Evolutionary conservation across 2,329 filamentous ascomycete genomes (phyloP).

Genomic region (Zopfia rhizophila): DNA sequence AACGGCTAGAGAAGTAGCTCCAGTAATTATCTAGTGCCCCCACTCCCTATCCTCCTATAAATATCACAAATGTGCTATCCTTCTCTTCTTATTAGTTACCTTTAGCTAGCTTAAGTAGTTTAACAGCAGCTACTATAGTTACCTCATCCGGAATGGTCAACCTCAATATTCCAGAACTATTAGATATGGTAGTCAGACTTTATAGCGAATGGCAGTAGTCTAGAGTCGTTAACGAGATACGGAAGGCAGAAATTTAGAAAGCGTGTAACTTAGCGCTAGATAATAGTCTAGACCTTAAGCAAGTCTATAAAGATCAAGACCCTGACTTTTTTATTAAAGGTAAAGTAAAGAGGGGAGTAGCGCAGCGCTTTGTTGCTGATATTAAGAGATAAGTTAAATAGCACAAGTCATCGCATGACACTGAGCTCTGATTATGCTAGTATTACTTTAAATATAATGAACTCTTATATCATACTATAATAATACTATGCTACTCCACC

Average conservation of each 20-base stretch:
- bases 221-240: constrained; percentile 17
- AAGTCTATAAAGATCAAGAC: constrained; percentile 42
- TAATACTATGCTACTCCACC: constrained; percentile 2
- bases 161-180: constrained; percentile 25
- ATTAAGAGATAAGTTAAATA: constrained; percentile 29
- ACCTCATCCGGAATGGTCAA: constrained; percentile 1
- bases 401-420: constrained; percentile 9
- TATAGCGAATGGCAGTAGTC: constrained; percentile 31
- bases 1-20: constrained; percentile 47
- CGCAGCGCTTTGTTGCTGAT: constrained; percentile 41
- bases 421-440: too few species aligned
- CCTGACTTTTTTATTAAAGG: constrained; percentile 40
- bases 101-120: constrained; percentile 4
- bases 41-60: constrained; percentile 34
- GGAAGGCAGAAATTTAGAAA: constrained; percentile 23
- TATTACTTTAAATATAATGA: too few species aligned
- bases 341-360: constrained; percentile 42
- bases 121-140: constrained; percentile 6
- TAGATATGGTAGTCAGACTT: constrained; percentile 20
- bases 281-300: constrained; percentile 30
- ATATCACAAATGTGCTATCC: constrained; percentile 42
- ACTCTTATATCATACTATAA: not conserved
- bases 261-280: constrained; percentile 17
- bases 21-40: constrained; percentile 39
- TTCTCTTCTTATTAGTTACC: constrained; percentile 15